Evolutionary conservation across 192 early-diverging fungal species (phyloP), one percentile per base, ranked within the genome.

Genomic region (Entomortierella parvispora): DNA sequence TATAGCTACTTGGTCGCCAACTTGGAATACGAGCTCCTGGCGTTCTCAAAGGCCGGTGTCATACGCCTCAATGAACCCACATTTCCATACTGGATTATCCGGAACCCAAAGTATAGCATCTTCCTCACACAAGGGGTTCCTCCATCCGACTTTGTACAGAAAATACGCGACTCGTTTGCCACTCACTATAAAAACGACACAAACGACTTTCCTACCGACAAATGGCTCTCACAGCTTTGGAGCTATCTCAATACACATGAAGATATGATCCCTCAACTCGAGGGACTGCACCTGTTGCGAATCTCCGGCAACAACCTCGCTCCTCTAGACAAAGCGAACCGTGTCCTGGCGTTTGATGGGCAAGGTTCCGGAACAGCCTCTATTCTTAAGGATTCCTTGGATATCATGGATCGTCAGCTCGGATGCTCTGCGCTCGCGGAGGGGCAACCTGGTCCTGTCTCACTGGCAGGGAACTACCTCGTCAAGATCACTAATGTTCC

Each of bases 181-280:
- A 49, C 2, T 23, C 23, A 23, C 1, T 28, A 34, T 12, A 18
- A n/a, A 1, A 1, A n/a, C 2, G 33, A 7, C 0, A 42, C 69
- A 3, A 2, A 62, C 0, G 28, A 22, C 18, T 63, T 71, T 45
- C 69, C 69, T 6, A 58, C 53, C 0, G 32, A 48, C 43, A 20
- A 71, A 0, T 71, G 69, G 69, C 23, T 71, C 23, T 8, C 10
- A 8, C 42, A 64, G 45, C 56, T 64, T 34, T 71, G 69, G 69
- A 23, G 18, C 18, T 26, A 37, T 4, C 22, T 17, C 17, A 0
- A 1, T 2, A 15, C 33, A 0, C 32, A n/a, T 12, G n/a, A 40
- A 1, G 46, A 23, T 12, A 7, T 40, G 8, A 22, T 63, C 28
- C 15, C 20, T 3, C 23, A 20, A 10, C 22, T 71, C 0, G n/a